Conservation (phyloP, 2,329 filamentous ascomycete genomes). For the Falciphora oryzae region DNA sequence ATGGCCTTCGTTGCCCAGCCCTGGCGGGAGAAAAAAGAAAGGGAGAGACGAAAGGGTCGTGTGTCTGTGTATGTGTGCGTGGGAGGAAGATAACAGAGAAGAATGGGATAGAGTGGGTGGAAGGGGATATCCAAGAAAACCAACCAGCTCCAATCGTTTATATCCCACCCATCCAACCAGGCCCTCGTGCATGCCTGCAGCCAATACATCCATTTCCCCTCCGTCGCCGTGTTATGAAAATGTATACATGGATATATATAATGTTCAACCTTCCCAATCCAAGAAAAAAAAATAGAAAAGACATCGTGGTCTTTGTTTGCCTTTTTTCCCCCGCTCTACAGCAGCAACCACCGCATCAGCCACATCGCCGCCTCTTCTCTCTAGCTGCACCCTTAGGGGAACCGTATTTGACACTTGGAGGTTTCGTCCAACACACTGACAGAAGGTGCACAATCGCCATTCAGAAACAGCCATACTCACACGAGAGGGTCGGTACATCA, state of each 20-base stretch:
- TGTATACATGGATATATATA: neutral
- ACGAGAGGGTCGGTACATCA: neutral
- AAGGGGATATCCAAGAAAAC: neutral
- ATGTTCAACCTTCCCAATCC: neutral
- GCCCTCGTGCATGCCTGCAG: neutral
- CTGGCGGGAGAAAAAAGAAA: neutral
- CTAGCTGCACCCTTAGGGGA: neutral
- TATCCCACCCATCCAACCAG: neutral
- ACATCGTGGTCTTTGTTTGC: neutral
- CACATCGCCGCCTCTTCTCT: neutral
- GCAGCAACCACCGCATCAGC: neutral
- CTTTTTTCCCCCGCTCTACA: neutral
- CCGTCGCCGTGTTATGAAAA: neutral
- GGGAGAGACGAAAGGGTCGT: neutral
- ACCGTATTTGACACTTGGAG: neutral
- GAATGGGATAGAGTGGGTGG: neutral
- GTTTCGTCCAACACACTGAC: neutral
- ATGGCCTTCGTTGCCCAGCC: no score
- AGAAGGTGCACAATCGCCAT: neutral
- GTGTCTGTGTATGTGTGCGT: neutral
- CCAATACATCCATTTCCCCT: neutral
- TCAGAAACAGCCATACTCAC: neutral
- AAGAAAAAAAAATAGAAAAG: neutral
- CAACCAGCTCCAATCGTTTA: neutral
- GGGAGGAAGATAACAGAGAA: neutral